Evolutionary conservation across 1,284 basidiomycete genomes (phyloP), one percentile per base, ranked within the genome.

Genomic region (Heliocybe sulcata): DNA sequence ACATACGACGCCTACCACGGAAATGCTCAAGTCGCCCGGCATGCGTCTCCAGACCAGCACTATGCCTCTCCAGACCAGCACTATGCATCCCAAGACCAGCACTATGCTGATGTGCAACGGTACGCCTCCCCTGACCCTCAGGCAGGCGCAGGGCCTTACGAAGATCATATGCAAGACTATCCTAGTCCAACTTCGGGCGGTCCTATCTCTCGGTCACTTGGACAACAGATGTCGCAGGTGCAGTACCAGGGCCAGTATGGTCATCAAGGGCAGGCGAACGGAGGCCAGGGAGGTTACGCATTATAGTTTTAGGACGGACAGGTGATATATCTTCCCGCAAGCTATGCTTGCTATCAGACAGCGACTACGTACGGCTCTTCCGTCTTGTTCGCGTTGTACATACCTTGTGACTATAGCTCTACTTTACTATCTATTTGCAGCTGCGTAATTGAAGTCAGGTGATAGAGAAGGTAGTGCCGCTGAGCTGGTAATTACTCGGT

Each of bases 61-160:
- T 25, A 20, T 26, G 19, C 52, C 27, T 2, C 29, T 35, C 27
- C 27, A 35, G 19, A 51, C 57, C 50, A 68, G 62, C 45, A 76
- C 19, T 52, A 55, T 25, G 11, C 22, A 16, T 20, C 35, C 20
- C 38, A 54, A 27, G 26, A 54, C 8, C 23, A 27, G 20, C 20
- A 27, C 26, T 20, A 26, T 23, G 47, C 38, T 1, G 53, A 51
- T 25, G 20, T 23, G 23, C 53, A 20, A 9, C 51, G 19, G 10
- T 27, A 31, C 14, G n/a, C 26, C 14, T 14, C 31, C 14, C 3
- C 3, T 11, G 53, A 45, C 19, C 20, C 53, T 3, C 45, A 31
- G 20, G 47, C 47, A 11, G 23, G 26, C 20, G 25, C 20, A 16
- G 49, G 23, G 20, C n/a, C 31, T 20, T 56, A 56, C 42, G 54